Percentiles rank a stretch among this genome's conserved stretches.
Conservation (phyloP, 164 flowering plant genomes). For the Stephania yunnanensis region DNA sequence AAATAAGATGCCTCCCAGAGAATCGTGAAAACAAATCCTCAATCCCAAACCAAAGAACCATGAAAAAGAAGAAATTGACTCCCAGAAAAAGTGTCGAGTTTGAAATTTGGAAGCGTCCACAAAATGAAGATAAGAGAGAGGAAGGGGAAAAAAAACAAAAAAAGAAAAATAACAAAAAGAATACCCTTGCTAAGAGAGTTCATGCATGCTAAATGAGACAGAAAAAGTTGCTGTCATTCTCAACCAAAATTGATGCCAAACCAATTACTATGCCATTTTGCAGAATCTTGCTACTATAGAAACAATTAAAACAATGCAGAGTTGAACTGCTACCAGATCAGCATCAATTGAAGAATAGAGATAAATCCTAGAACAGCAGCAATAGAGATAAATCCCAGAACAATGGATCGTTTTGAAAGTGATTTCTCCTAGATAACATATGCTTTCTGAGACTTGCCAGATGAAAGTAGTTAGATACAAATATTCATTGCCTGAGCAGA, state of each 20-base stretch:
- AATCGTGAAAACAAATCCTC: not conserved
- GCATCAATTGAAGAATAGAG: not conserved
- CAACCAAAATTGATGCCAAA: not conserved
- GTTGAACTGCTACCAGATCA: not conserved
- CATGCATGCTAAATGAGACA: not conserved
- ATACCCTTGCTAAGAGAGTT: not conserved
- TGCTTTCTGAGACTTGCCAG: not conserved
- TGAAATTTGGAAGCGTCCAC: not conserved
- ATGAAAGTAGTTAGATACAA: not conserved
- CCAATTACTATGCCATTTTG: not conserved
- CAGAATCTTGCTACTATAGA: not conserved
- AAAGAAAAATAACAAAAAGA: not conserved
- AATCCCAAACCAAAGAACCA: not conserved
- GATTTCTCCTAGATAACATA: not conserved
- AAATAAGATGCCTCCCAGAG: not conserved
- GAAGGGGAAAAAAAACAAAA: not conserved
- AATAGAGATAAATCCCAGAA: not conserved
- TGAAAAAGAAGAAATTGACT: too few species aligned
- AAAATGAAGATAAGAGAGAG: not conserved
- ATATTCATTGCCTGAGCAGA: not conserved
- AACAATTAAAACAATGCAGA: not conserved
- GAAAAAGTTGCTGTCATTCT: not conserved
- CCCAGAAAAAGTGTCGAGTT: not conserved
- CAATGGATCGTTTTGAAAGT: not conserved
- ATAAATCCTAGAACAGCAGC: not conserved